Evolutionary conservation across 306 rosid genomes (phyloP), one percentile per base, ranked within the genome.

Genomic region (Canavalia ensiformis): DNA sequence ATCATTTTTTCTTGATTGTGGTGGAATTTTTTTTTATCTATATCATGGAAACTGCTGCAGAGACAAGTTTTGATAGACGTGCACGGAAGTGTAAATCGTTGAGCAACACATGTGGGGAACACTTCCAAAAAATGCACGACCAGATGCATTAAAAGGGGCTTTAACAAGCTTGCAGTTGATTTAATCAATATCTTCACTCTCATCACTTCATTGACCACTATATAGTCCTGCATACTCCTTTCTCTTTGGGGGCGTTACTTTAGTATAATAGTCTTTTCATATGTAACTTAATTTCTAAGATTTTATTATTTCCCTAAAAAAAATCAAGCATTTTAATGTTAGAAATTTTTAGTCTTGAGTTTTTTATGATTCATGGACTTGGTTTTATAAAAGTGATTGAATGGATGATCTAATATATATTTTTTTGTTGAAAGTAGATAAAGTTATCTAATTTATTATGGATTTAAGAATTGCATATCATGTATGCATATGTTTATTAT

Each of bases 131-230:
- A 52, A 52, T 54, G 50, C 65, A 52, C 77, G 64, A 72, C 66
- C 64, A 72, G 51, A 55, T 72, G 51, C 65, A 39, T 57, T 42
- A 45, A 75, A 56, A 44, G 69, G 46, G 69, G 33, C 46, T 59
- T 75, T 75, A 58, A 41, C 41, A 39, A 39, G n/a, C 29, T 11
- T 13, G 45, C 35, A 34, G 18, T 72, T 8, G 50, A n/a, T 52
- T n/a, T 7, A 6, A 52, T 37, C n/a, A 31, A 12, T 47, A 31
- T 49, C 44, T 69, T 29, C 58, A 69, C 74, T 46, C 11, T 47
- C 30, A 58, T 47, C 7, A 12, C 12, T 69, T 52, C 49, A 72
- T 72, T 35, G 7, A 10, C 8, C 47, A 13, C 46, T 51, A 10
- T 30, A 42, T 25, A 10, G 41, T 69, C 42, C 41, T 37, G 41